Percentiles rank a stretch among this genome's conserved stretches.
Evolutionary conservation across 1,284 basidiomycete species (phyloP).

Genomic region (Pseudozyma sp.): DNA sequence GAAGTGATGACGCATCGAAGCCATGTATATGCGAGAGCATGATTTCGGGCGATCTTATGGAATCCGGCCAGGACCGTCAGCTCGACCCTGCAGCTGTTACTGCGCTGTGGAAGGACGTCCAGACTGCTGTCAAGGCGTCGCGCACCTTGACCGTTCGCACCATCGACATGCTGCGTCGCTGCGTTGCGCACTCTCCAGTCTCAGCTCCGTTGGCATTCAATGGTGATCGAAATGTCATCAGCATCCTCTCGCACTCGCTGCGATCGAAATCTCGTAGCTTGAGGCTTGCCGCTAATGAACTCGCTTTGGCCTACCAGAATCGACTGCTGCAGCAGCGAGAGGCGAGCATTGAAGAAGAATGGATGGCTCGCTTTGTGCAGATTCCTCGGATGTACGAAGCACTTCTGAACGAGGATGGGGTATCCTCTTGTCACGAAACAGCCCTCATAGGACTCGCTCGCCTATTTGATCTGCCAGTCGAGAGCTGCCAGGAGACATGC

Average conservation of each 20-base stretch:
- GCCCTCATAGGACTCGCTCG: constrained; percentile 43
- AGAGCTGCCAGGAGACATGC: constrained; percentile 46
- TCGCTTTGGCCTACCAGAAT: constrained; percentile 27
- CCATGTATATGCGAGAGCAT: constrained; percentile 1
- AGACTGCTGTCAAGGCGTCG: constrained; percentile 19
- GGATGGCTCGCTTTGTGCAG: constrained; percentile 19
- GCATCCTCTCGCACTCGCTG: constrained; percentile 21
- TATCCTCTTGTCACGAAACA: constrained; percentile 38
- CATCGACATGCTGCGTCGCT: constrained; percentile 34
- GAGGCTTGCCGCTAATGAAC: constrained; percentile 36
- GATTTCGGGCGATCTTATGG: not conserved
- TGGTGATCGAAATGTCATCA: constrained; percentile 23
- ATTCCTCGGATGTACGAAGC: constrained; percentile 27
- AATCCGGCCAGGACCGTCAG: not conserved
- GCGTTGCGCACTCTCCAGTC: constrained; percentile 19
- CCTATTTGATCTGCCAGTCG: constrained; percentile 35
- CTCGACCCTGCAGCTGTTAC: constrained; percentile 6
- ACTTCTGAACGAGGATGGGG: constrained; percentile 15
- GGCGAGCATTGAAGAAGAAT: constrained; percentile 26
- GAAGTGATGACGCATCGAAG: not conserved
- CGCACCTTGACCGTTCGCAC: constrained; percentile 13
- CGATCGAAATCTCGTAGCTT: constrained; percentile 19
- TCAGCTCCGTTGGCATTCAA: constrained; percentile 14
- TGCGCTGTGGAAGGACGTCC: constrained; percentile 28
- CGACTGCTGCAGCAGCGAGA: constrained; percentile 29